Percentiles rank a stretch among this genome's conserved stretches.
phyloP scores from a whole-genome alignment of 371 early-diverging fungal genomes.

The Lichtheimia hyalospora region DNA sequence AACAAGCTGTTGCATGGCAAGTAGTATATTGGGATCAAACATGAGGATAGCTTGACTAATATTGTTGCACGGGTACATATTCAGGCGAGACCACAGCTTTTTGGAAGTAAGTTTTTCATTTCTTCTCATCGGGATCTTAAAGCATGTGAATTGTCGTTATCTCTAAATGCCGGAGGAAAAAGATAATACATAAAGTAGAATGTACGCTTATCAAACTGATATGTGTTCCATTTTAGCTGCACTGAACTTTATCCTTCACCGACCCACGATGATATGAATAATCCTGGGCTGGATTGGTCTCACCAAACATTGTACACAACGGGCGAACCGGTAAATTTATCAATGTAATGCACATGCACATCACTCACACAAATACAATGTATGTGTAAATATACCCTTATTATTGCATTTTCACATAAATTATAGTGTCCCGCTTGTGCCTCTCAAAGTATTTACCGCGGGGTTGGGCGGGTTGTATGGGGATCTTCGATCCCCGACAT shows the following conservation, averaged over 20 bases:
- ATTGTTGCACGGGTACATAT: no score
- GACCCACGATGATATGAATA: constrained; percentile 25
- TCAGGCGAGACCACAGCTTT: constrained; percentile 38
- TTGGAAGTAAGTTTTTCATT: constrained; percentile 29
- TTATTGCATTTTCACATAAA: background rate
- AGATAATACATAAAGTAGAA: no score
- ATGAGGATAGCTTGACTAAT: background rate
- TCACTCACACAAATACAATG: background rate
- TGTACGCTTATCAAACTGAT: constrained; percentile 14
- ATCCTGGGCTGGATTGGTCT: constrained; percentile 36
- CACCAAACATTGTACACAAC: constrained; percentile 39
- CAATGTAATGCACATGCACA: constrained; percentile 8
- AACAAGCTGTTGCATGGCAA: constrained; percentile 36
- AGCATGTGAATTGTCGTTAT: constrained; percentile 2
- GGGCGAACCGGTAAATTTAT: constrained; percentile 32
- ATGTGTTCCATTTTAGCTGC: constrained; percentile 20
- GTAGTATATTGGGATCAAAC: background rate
- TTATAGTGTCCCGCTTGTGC: constrained; percentile 39
- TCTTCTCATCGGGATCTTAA: background rate
- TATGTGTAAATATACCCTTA: background rate
- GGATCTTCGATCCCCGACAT: constrained; percentile 39
- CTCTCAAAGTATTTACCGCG: constrained; percentile 36
- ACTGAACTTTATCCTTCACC: constrained; percentile 39
- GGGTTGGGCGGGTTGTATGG: constrained; percentile 36
- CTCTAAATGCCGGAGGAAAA: background rate